A percentile compares a stretch with the other conserved stretches of the same genome.
These are phyloP conservation scores for Plasmodium vinckei DNA, from an alignment of 169 alveolate species.

Conservation along the genomic window DNA sequence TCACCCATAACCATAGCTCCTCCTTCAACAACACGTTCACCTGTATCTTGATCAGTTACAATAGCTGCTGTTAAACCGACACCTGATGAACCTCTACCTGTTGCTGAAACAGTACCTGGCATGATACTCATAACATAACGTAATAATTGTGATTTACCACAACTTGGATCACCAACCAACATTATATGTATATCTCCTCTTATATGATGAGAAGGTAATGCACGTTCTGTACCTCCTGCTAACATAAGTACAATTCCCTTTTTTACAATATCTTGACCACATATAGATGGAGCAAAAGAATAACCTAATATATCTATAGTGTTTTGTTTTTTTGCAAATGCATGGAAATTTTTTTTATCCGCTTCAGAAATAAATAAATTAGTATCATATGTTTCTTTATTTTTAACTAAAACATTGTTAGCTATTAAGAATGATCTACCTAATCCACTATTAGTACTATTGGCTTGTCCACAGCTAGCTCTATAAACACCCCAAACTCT, in stretches of 20 bases:
- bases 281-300: slow-evolving; percentile 97
- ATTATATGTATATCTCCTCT: slow-evolving; percentile 99
- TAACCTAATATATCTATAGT: slow-evolving; percentile 92
- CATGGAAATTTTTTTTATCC: slow-evolving; percentile 81
- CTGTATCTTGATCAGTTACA: slow-evolving; percentile 94
- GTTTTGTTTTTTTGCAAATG: slow-evolving; percentile 86
- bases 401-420: slow-evolving; percentile 87
- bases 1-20: slow-evolving; percentile 99
- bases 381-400: slow-evolving; percentile 76
- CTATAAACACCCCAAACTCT: slow-evolving; percentile 98
- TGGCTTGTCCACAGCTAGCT: slow-evolving; percentile 88
- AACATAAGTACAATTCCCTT: slow-evolving; percentile 94
- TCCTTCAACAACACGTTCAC: slow-evolving; percentile 97
- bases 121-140: slow-evolving; percentile 94
- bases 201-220: slow-evolving; percentile 87
- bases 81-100: slow-evolving; percentile 99
- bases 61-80: slow-evolving; percentile 99
- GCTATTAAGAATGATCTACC: slow-evolving; percentile 94
- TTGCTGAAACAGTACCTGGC: slow-evolving; percentile 96
- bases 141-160: slow-evolving; percentile 98
- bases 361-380: slow-evolving; percentile 82
- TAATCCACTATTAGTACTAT: slow-evolving; percentile 89
- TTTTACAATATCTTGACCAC: slow-evolving; percentile 96
- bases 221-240: slow-evolving; percentile 97
- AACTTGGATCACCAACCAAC: slow-evolving; percentile 98